Evolutionary conservation across 176 grass and related monocot species (phyloP).

Genomic region (Chrysopogon serrulatus): DNA sequence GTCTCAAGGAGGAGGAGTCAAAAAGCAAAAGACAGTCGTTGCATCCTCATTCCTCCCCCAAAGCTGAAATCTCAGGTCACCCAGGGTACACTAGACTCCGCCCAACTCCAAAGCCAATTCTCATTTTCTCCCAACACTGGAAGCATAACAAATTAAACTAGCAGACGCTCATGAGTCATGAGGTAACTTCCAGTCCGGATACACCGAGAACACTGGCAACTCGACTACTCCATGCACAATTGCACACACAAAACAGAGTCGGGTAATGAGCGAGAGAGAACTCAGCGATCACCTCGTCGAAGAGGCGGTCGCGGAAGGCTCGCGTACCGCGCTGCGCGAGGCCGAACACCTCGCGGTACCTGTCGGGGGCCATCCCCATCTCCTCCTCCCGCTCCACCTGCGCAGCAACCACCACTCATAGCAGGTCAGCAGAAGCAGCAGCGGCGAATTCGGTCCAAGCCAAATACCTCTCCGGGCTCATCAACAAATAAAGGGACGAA

Average conservation of each 20-base stretch:
- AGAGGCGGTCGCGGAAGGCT: slow-evolving; percentile 55
- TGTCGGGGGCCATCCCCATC: slow-evolving; percentile 57
- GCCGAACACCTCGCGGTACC: slow-evolving; percentile 59
- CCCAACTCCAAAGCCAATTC: not conserved
- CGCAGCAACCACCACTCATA: not conserved
- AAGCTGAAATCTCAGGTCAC: not conserved
- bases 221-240: not conserved
- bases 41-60: not conserved
- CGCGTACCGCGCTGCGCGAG: slow-evolving; percentile 49
- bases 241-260: not conserved
- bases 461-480: not conserved
- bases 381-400: slow-evolving; percentile 73
- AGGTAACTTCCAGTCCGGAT: not conserved
- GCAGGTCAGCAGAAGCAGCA: not conserved
- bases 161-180: not conserved
- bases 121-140: not conserved
- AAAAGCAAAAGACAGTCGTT: not conserved
- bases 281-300: slow-evolving; percentile 64
- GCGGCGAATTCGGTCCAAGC: not conserved
- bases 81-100: not conserved
- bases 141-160: not conserved
- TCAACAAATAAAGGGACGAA: not conserved
- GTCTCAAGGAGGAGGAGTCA: not conserved
- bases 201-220: not conserved
- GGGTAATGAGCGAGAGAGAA: not conserved